Conservation (phyloP, 441 rosid genomes). For the Corymbia calophylla region DNA sequence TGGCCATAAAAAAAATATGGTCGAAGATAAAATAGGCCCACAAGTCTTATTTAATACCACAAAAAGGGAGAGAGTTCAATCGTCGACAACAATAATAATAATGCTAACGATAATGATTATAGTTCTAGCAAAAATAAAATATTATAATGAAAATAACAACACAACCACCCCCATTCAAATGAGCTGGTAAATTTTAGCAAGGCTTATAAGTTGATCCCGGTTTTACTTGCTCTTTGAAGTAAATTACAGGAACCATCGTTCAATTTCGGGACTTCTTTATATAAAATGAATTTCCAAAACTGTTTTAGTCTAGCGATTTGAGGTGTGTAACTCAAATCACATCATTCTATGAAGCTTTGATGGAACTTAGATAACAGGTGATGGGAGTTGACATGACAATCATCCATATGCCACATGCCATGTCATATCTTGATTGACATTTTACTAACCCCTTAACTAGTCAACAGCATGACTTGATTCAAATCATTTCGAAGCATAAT, state of each 20-base stretch:
- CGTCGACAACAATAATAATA: neutral
- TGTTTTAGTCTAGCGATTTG: neutral
- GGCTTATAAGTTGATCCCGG: neutral
- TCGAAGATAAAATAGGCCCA: neutral
- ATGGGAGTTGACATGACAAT: rapidly evolving
- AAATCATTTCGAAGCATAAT: neutral
- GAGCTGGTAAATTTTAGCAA: neutral
- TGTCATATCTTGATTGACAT: neutral
- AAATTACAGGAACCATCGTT: neutral
- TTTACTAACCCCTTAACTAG: neutral
- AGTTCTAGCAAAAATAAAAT: neutral
- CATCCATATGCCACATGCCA: rapidly evolving
- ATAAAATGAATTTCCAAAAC: neutral
- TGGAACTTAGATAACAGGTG: neutral
- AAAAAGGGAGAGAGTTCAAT: neutral
- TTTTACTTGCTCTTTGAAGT: neutral
- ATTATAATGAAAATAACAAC: neutral
- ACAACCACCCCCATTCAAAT: neutral
- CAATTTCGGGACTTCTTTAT: neutral
- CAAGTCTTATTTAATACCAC: neutral
- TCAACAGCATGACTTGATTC: neutral
- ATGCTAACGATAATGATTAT: neutral
- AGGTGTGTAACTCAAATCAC: neutral
- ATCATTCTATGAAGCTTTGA: neutral
- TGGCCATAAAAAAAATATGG: neutral